These are phyloP conservation scores for Boletus smithii DNA, from an alignment of 1,284 basidiomycete species.

Conservation along the genomic window DNA sequence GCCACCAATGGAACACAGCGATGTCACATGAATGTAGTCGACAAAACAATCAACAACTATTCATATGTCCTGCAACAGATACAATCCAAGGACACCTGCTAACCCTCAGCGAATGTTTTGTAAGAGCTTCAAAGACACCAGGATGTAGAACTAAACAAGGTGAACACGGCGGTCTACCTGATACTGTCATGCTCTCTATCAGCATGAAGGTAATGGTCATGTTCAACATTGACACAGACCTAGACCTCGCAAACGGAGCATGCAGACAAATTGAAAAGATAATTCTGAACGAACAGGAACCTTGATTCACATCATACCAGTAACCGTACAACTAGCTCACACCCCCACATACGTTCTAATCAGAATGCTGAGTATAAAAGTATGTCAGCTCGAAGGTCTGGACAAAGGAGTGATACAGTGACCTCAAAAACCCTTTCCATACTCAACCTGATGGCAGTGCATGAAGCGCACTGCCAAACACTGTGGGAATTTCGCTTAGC, in stretches of 20 bases:
- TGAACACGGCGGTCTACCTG: neutral
- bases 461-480: no score
- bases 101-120: no score
- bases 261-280: neutral
- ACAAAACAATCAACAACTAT: neutral
- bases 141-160: neutral
- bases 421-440: no score
- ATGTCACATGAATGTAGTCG: neutral
- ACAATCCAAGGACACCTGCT: neutral
- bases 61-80: neutral
- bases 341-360: neutral
- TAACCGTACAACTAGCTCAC: neutral
- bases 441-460: no score
- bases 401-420: neutral
- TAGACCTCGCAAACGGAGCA: conserved; percentile 25
- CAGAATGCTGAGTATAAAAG: neutral
- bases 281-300: neutral
- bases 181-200: conserved; percentile 2
- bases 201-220: conserved; percentile 19
- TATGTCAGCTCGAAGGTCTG: neutral
- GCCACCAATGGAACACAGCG: neutral
- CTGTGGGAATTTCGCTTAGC: no score
- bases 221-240: conserved; percentile 21
- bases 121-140: no score
- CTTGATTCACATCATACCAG: neutral